These are phyloP conservation scores for Mycena filopes DNA, from an alignment of 768 basidiomycete species.

Conservation along the genomic window DNA sequence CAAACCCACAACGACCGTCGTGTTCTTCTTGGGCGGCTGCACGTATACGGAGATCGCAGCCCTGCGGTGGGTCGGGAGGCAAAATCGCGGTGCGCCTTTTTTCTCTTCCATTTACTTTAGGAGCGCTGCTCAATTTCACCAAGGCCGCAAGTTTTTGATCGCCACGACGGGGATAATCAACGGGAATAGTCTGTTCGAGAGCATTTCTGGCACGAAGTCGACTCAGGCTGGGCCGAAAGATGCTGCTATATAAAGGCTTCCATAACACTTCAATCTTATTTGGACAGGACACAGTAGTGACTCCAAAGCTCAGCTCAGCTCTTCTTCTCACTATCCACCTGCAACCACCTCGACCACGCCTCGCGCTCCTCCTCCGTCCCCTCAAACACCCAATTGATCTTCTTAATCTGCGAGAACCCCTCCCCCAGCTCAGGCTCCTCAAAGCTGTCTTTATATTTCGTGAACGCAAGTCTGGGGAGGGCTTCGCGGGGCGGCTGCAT, in stretches of 20 bases:
- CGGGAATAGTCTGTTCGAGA: conserved; percentile 77
- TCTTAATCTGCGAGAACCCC: conserved; percentile 81
- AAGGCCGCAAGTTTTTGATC: conserved; percentile 89
- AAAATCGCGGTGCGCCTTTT: conserved; percentile 73
- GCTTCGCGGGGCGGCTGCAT: conserved; percentile 59
- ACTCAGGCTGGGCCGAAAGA: conserved; percentile 52
- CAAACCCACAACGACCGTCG: conserved; percentile 82
- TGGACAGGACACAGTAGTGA: too few species aligned
- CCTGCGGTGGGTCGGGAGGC: conserved; percentile 89
- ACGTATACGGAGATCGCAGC: conserved; percentile 98
- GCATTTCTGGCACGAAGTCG: conserved; percentile 61
- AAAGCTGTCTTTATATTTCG: conserved; percentile 65
- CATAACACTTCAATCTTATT: too few species aligned
- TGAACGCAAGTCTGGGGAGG: conserved; percentile 70
- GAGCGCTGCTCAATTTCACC: conserved; percentile 22
- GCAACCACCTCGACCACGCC: conserved; percentile 89
- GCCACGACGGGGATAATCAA: conserved; percentile 93
- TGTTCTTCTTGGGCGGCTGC: conserved; percentile 97
- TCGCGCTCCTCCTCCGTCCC: conserved; percentile 77
- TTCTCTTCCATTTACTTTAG: not conserved
- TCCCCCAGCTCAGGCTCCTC: conserved; percentile 76
- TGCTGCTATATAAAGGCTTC: conserved; percentile 54
- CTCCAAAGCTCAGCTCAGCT: too few species aligned
- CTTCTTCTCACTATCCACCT: too few species aligned
- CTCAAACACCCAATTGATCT: conserved; percentile 83